phyloP scores from a whole-genome alignment of 2,329 filamentous ascomycete species.

The Colletotrichum tamarilloi region DNA sequence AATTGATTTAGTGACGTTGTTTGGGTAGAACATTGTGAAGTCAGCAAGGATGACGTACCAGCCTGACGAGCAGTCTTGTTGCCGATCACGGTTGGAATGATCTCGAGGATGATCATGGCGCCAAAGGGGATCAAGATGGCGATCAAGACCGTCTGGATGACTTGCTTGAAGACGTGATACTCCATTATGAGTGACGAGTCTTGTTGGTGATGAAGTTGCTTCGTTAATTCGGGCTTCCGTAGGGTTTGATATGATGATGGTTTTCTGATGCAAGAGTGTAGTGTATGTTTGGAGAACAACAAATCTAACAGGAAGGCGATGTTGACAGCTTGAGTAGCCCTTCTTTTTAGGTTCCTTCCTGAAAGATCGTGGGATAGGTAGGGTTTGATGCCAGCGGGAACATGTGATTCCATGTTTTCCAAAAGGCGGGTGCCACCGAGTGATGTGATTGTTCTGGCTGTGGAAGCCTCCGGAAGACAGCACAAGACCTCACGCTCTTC shows the following conservation, averaged over 20 bases:
- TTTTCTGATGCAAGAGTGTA: neutral
- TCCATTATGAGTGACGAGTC: neutral
- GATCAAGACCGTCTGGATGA: too few species aligned
- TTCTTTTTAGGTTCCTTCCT: neutral
- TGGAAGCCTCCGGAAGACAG: neutral
- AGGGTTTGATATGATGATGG: neutral
- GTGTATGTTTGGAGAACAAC: neutral
- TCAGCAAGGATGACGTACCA: too few species aligned
- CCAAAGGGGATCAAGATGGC: too few species aligned
- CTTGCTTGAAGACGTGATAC: too few species aligned
- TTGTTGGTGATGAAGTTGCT: neutral
- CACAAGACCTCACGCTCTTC: neutral
- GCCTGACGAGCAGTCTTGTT: too few species aligned
- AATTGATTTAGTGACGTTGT: too few species aligned
- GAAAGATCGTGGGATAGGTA: neutral
- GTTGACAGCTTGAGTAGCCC: neutral
- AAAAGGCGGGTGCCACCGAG: neutral
- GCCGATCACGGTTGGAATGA: too few species aligned
- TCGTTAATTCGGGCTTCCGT: neutral
- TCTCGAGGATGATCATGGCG: too few species aligned
- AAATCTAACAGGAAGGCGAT: neutral
- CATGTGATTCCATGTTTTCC: neutral
- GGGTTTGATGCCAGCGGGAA: neutral
- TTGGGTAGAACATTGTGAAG: too few species aligned
- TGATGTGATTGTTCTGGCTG: neutral